These are phyloP conservation scores for Wallacemonas sp. DNA, from an alignment of 208 protist genomes.

Conservation along the genomic window DNA sequence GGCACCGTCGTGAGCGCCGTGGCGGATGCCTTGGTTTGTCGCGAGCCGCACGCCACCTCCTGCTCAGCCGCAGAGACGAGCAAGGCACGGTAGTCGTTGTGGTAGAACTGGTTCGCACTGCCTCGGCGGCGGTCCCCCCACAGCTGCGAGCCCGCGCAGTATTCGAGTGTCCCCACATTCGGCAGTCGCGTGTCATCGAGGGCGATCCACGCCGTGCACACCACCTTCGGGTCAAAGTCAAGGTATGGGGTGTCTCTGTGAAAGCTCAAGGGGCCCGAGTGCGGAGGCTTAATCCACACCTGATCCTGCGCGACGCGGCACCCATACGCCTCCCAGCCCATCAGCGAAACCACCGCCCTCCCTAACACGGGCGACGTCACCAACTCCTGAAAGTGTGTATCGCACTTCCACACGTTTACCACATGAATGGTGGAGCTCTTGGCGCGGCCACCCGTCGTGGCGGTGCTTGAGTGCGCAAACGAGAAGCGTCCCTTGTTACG, in stretches of 20 bases:
- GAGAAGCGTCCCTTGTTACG: constrained; percentile 5
- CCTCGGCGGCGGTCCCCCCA: constrained; percentile 25
- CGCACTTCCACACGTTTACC: constrained; percentile 34
- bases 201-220: constrained; percentile 46
- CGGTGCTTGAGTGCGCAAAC: constrained; percentile 4
- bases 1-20: background rate
- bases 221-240: constrained; percentile 40
- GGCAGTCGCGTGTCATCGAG: constrained; percentile 23
- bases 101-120: constrained; percentile 50
- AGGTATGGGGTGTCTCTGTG: constrained; percentile 56
- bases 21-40: background rate
- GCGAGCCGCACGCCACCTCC: constrained; percentile 7
- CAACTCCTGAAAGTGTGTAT: constrained; percentile 8
- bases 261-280: constrained; percentile 36
- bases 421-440: constrained; percentile 28
- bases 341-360: constrained; percentile 16
- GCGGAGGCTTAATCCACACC: constrained; percentile 42
- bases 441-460: background rate
- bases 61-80: constrained; percentile 31
- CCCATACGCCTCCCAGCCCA: constrained; percentile 36
- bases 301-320: constrained; percentile 45
- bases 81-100: constrained; percentile 32
- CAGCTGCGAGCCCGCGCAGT: constrained; percentile 42
- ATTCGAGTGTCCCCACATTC: constrained; percentile 39
- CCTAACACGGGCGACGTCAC: constrained; percentile 27